Base-by-base conservation (phyloP, 176 grass and related monocot species). In the Triticum timopheevii region DNA sequence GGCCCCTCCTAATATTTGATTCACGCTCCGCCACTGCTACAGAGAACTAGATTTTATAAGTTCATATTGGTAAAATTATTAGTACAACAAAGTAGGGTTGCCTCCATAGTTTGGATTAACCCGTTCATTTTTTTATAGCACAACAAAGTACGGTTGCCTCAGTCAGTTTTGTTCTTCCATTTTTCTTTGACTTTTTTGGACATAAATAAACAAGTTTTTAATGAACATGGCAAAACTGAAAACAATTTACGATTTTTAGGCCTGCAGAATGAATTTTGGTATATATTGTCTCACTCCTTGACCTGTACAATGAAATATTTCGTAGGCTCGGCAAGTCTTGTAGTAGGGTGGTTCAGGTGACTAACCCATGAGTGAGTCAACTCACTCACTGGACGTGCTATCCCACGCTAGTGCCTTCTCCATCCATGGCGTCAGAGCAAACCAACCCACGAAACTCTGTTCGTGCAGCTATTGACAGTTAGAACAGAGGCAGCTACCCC, bases 21-120 rank as follows among this genome's bases (percentile, higher is more conserved):
- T 27, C 25, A 27, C 25, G 25, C 25, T 27, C 25, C 25, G 25
- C 25, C 25, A 27, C 25, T 27, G 25, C 93, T 95, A 65, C 30
- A 93, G 16, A 45, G 17, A 25, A 82, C 8, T 3, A 27, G 71
- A 2, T 61, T 76, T 33, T 36, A 81, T 27, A 79, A 76, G 68
- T 28, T 5, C 7, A 6, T 0, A 25, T 50, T 40, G 4, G 3
- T 73, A 73, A 50, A 50, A 30, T 70, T 39, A 52, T 17, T 50
- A 38, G 17, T 17, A 68, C 56, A 77, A 22, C 28, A 54, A 39
- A 58, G 20, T 20, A 78, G 58, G 39, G 7, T 28, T 52, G 24
- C 13, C 40, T 65, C 44, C 45, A 20, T 54, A 15, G 3, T 40
- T 56, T n/a, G 39, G 6, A 70, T 13, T 17, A 65, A 44, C 70